Evolutionary conservation across 2,329 filamentous ascomycete genomes (phyloP), one percentile per base, ranked within the genome.

Genomic region (Fusarium luffae): DNA sequence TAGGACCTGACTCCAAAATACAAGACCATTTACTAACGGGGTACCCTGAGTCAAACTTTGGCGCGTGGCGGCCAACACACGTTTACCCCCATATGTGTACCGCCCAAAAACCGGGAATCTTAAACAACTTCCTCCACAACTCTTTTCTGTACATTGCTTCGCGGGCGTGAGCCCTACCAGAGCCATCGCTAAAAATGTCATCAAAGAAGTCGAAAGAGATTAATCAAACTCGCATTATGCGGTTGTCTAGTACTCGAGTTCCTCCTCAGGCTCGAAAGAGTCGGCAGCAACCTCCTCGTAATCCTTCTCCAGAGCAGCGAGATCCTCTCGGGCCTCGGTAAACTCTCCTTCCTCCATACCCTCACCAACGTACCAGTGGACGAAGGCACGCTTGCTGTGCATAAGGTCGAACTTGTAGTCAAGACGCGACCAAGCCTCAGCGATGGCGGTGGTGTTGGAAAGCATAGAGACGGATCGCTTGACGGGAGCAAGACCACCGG

Each of bases 261-360:
- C 86, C 77, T 90, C 90, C 48, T 89, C 88, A 18, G 87, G 84
- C 73, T 90, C 84, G 70, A 84, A 82, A 71, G 90, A 92, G 81
- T 94, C 92, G 78, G 85, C 88, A 66, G 92, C 92, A 74, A 94
- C 92, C 85, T 94, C 92, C 82, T 94, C 92, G 79, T 95, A 95
- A 76, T 95, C 92, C 85, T 91, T 93, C 86, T 95, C 93, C 34
- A 96, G 85, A 49, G 93, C 93, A 68, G 93, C 93, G 66, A 96
- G 85, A 79, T 96, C 93, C 84, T 96, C 93, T 74, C 93, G 90
- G 67, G 93, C 93, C 82, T 96, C 93, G 69, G 90, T 92, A 84
- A 96, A 96, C 82, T 96, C 93, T 76, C 93, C 93, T 81, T 96
- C 93, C 84, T 96, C 93, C 93, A 96, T 96, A 83, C 93, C 93